A percentile compares a stretch with the other conserved stretches of the same genome.
These are phyloP conservation scores for Talaromyces trachyspermus DNA, from an alignment of 495 filamentous ascomycete species.

Conservation along the genomic window DNA sequence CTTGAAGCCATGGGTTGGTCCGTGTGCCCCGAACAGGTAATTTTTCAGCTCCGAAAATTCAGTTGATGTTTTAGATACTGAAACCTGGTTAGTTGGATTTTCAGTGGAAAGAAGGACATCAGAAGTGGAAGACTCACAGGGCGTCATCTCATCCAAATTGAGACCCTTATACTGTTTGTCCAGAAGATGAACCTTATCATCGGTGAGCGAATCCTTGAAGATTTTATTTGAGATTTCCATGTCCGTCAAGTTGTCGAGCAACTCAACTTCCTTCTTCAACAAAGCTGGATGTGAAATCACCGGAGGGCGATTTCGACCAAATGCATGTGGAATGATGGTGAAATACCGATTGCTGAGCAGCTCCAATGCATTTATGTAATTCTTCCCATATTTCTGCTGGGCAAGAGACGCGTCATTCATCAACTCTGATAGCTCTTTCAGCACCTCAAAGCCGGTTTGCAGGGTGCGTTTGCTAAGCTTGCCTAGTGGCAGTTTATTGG, in stretches of 20 bases:
- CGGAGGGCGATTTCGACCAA: constrained; percentile 66
- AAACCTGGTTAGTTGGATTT: not conserved
- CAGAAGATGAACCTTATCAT: constrained; percentile 49
- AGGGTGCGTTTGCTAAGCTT: constrained; percentile 76
- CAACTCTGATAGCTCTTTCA: constrained; percentile 67
- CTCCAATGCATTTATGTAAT: constrained; percentile 38
- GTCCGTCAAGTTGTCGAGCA: constrained; percentile 69
- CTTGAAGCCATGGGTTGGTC: constrained; percentile 49
- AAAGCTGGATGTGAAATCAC: constrained; percentile 44
- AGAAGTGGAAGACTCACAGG: constrained; percentile 23
- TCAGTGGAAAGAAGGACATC: not conserved
- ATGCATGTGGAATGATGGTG: constrained; percentile 72
- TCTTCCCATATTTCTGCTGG: constrained; percentile 34
- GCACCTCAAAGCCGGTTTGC: constrained; percentile 56
- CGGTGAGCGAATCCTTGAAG: constrained; percentile 54
- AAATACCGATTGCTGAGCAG: constrained; percentile 68
- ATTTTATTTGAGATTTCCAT: constrained; percentile 78
- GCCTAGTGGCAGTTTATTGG: constrained; percentile 70
- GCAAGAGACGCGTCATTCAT: constrained; percentile 44
- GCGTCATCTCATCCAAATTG: constrained; percentile 67
- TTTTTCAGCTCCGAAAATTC: constrained; percentile 59
- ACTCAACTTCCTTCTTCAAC: constrained; percentile 66
- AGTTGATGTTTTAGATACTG: constrained; percentile 44
- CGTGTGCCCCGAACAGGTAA: constrained; percentile 59
- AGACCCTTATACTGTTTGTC: constrained; percentile 66